Base-by-base conservation (phyloP, 495 filamentous ascomycete species). In the Hypoxylon fuscum region DNA sequence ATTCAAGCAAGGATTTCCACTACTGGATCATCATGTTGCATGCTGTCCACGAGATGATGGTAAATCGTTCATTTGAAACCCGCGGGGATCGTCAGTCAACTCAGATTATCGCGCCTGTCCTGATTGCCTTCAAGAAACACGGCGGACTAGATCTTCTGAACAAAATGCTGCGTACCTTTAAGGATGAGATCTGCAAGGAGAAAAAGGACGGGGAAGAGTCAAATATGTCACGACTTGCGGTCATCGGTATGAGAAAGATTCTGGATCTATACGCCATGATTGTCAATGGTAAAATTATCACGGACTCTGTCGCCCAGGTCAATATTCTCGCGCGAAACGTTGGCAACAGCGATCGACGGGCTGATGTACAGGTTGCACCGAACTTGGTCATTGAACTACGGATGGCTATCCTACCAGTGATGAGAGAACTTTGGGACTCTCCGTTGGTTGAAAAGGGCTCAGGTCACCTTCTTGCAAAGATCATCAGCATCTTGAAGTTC, bases 311-410 rank as follows among this genome's bases (percentile, higher is more conserved):
- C 41, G 85, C 88, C 60, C 87, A 88, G 18, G 76, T 83, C 42
- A 81, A 86, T 32, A 81, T 96, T 62, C 70, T 81, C 3, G 59
- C 68, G 5, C 68, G 72, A 18, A 80, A 81, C 25, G 81, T 86
- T 18, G 77, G 83, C 7, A 40, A 5, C 23, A 45, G 41, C 47
- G 81, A 85, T 31, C 79, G 82, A 25, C 83, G 81, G 23, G 74
- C 84, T 6, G 90, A 96, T 68, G 84, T 83, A 61, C 92, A 90
- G 66, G 81, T 86, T 12, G 76, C 87, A 5, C 79, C 81, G 5
- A 95, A 98, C 68, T 90, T 98, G 53, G 70, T 96, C 9, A 88
- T 99, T 27, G 95, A 98, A 70, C 76, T 98, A 38, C 86, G 93
- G 41, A 86, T 91, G 79, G 83, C 88, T 23, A 85, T 97, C 40